phyloP scores from a whole-genome alignment of 2,329 filamentous ascomycete species.

The Aspergillus niger region DNA sequence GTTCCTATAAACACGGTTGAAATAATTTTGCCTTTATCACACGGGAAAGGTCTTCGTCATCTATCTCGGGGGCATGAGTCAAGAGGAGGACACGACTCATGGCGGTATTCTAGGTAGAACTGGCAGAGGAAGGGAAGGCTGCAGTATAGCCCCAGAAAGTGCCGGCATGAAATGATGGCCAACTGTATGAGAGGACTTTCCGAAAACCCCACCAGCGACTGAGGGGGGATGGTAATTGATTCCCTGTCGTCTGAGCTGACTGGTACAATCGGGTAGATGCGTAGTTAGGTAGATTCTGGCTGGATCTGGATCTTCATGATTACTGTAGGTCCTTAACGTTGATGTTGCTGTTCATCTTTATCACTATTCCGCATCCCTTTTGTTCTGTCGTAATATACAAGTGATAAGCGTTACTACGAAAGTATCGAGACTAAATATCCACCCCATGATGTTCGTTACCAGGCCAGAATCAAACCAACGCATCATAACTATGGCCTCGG shows the following conservation, averaged over 20 bases:
- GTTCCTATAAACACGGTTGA: constrained; percentile 5
- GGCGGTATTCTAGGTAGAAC: neutral
- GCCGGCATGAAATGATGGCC: neutral
- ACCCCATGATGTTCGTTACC: too few relatives aligned
- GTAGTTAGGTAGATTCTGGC: neutral
- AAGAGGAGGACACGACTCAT: neutral
- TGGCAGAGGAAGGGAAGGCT: neutral
- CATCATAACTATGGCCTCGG: neutral
- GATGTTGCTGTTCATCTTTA: too few relatives aligned
- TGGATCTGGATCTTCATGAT: neutral
- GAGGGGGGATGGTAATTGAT: neutral
- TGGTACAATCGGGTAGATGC: neutral
- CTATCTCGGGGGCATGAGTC: neutral
- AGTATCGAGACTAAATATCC: too few relatives aligned
- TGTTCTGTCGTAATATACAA: neutral
- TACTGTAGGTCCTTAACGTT: neutral
- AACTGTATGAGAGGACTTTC: neutral
- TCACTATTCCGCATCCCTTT: neutral
- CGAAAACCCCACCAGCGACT: neutral
- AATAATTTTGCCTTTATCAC: constrained; percentile 5
- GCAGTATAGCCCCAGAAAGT: neutral
- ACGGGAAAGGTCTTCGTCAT: constrained; percentile 8
- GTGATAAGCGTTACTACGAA: neutral
- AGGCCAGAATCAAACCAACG: neutral
- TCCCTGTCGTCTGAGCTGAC: neutral